phyloP scores from a whole-genome alignment of 352 stramenopile genomes.

The Pythium grandisporangium region DNA sequence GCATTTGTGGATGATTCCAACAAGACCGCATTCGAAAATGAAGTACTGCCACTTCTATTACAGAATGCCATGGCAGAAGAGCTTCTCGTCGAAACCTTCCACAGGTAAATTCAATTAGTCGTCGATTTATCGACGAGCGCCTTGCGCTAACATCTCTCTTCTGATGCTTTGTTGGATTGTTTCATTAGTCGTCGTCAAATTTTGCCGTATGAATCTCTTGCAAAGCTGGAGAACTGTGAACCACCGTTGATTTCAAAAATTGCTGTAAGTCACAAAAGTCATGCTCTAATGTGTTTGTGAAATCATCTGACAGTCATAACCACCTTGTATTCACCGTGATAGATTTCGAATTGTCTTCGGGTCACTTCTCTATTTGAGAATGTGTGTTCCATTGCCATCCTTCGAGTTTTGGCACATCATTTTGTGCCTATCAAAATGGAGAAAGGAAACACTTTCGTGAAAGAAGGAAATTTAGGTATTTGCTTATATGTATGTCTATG shows the following conservation, averaged over 20 bases:
- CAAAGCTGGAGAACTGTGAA: conserved; percentile 20
- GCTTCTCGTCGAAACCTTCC: conserved; percentile 62
- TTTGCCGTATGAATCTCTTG: conserved; percentile 42
- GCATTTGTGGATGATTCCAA: conserved; percentile 23
- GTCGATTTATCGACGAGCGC: conserved; percentile 1
- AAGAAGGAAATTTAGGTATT: conserved; percentile 53
- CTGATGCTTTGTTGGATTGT: no score
- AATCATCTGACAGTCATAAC: no score
- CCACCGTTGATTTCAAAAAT: conserved; percentile 64
- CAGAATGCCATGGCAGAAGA: conserved; percentile 57
- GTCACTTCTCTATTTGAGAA: conserved; percentile 76
- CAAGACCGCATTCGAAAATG: conserved; percentile 31
- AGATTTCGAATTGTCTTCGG: conserved; percentile 77
- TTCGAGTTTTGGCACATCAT: conserved; percentile 68
- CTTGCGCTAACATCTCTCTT: no score
- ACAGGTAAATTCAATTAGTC: conserved; percentile 34
- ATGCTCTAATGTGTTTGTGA: background rate
- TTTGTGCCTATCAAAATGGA: conserved; percentile 51
- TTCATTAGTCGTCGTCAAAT: conserved; percentile 38
- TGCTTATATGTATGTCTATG: background rate
- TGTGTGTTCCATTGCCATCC: conserved; percentile 68
- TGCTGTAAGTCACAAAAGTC: conserved; percentile 33
- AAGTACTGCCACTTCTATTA: conserved; percentile 52
- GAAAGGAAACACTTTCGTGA: conserved; percentile 45
- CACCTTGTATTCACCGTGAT: background rate